phyloP scores from a whole-genome alignment of 2,329 filamentous ascomycete species.

The Claviceps sp. region DNA sequence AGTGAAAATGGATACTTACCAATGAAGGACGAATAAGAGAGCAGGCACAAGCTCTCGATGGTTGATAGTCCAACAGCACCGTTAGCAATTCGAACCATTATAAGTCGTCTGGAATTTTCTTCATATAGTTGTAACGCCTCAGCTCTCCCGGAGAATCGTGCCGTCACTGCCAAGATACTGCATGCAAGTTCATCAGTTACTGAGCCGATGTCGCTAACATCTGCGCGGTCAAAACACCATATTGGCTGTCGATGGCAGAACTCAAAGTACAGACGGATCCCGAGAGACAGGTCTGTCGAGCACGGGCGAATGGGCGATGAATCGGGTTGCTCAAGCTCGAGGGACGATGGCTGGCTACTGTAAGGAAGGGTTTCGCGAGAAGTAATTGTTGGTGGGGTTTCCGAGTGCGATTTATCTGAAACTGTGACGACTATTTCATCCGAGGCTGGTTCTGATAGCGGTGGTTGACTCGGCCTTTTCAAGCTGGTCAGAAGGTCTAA shows the following conservation, averaged over 20 bases:
- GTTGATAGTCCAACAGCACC: slow-evolving; percentile 35
- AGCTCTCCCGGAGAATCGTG: slow-evolving; percentile 23
- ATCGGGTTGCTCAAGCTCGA: slow-evolving; percentile 16
- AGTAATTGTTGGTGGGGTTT: slow-evolving; percentile 15
- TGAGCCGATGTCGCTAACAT: slow-evolving; percentile 20
- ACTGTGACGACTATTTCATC: slow-evolving; percentile 16
- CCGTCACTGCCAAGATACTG: slow-evolving; percentile 26
- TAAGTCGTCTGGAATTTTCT: slow-evolving; percentile 26
- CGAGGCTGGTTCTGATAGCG: slow-evolving; percentile 15
- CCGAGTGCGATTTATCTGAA: slow-evolving; percentile 23
- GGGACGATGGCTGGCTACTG: slow-evolving; percentile 12
- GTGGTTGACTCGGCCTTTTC: slow-evolving; percentile 15
- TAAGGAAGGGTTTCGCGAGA: slow-evolving; percentile 7
- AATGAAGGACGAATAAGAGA: slow-evolving; percentile 35
- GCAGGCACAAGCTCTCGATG: slow-evolving; percentile 35
- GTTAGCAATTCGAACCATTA: slow-evolving; percentile 37
- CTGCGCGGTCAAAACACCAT: slow-evolving; percentile 31
- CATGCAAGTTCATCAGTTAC: slow-evolving; percentile 27
- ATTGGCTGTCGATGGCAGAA: slow-evolving; percentile 30
- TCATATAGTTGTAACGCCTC: slow-evolving; percentile 21
- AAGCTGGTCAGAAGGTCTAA: slow-evolving; percentile 16
- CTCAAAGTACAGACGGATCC: slow-evolving; percentile 27
- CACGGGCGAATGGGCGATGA: slow-evolving; percentile 16
- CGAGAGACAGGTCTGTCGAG: slow-evolving; percentile 19
- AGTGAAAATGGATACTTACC: slow-evolving; percentile 17